Evolutionary conservation across 768 basidiomycete genomes (phyloP).

Genomic region (Imleria badia): DNA sequence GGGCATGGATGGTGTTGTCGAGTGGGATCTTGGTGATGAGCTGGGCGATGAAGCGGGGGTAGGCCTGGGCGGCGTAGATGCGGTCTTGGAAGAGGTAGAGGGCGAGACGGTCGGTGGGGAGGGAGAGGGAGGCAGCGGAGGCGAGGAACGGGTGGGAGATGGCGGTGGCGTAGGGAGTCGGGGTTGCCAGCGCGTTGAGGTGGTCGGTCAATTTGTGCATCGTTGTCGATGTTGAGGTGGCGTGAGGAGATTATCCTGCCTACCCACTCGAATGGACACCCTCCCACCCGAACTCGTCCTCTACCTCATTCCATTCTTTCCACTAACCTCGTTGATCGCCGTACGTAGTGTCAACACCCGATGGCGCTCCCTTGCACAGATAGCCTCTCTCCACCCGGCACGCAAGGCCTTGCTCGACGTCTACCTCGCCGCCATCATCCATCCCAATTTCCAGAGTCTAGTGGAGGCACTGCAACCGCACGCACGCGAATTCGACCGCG

Average conservation of each 20-base stretch:
- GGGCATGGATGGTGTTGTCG: slow-evolving; percentile 9
- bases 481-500: neutral
- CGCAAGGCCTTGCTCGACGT: neutral
- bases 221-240: neutral
- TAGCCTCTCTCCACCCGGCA: neutral
- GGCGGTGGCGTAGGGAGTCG: slow-evolving; percentile 45
- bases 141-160: slow-evolving; percentile 59
- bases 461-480: neutral
- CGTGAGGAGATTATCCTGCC: too few relatives aligned
- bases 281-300: neutral
- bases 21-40: slow-evolving; percentile 61
- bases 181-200: slow-evolving; percentile 37
- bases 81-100: slow-evolving; percentile 73
- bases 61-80: slow-evolving; percentile 72
- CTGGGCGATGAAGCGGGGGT: slow-evolving; percentile 68
- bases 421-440: neutral
- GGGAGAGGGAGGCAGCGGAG: slow-evolving; percentile 51
- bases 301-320: neutral
- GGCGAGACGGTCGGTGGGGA: slow-evolving; percentile 48
- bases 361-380: neutral
- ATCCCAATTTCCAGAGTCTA: neutral
- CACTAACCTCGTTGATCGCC: neutral
- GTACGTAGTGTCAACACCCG: neutral
- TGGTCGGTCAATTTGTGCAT: slow-evolving; percentile 27
- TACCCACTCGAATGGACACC: neutral